Base-by-base conservation (phyloP, 176 grass and related monocot genomes). In the Eragrostis curvula region DNA sequence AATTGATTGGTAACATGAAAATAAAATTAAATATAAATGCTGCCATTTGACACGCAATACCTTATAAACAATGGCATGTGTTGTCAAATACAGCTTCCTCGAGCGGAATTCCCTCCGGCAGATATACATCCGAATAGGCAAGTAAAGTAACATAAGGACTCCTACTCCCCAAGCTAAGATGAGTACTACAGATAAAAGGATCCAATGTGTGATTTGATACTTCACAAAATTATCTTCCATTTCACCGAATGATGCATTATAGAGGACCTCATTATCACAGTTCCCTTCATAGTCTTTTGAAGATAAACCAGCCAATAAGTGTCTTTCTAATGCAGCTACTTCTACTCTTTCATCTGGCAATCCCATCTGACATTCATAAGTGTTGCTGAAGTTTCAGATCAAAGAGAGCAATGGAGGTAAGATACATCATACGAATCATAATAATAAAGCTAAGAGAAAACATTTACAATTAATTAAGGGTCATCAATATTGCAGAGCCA, bases 91-190 rank as follows among this genome's bases (percentile, higher is more conserved):
- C 11, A 96, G 29, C 69, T 92, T 90, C 75, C 86, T 86, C 3
- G 93, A 90, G 3, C 75, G 71, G 62, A 90, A 86, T 12, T 90
- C 79, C 14, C 51, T 88, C 21, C 79, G 69, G 24, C 46, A 81
- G 7, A 86, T 44, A 78, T 86, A 84, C 73, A 90, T 86, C 28
- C 82, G 71, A 28, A 96, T 66, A 17, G 93, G 93, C 8, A 96
- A 30, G 47, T 88, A 96, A 36, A 92, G 58, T 68, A 96, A 62
- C 93, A 96, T 90, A 18, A 96, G 75, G 16, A 86, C 10, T 20
- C 93, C 93, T 68, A 96, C 85, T 60, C 93, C 93, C 90, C 85
- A 92, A 41, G 88, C 85, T 47, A 92, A 75, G 18, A 96, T 78
- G 67, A 90, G 83, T 29, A 92, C 36, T 29, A 88, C 14, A 10